Base-by-base conservation (phyloP, 495 filamentous ascomycete species). In the Haplographium delicatum region DNA sequence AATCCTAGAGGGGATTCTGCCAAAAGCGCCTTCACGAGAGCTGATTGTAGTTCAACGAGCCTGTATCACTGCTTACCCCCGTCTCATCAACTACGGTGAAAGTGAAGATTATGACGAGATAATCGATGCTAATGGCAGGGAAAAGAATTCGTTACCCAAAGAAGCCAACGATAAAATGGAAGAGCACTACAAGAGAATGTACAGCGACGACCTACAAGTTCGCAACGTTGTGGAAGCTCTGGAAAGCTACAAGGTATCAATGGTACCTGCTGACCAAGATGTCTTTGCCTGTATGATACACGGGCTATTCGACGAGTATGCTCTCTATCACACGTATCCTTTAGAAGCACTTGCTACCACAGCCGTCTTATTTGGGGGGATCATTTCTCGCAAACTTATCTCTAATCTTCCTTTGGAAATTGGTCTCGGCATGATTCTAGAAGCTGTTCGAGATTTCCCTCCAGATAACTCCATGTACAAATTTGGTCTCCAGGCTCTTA, bases 241-340 rank as follows among this genome's bases (percentile, higher is more conserved):
- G 56, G 80, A 86, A 53, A 72, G 75, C 34, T 91, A 93, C 69
- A 96, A 96, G 68, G 79, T 78, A 30, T 97, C 94, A 0, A 76
- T 79, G 20, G 85, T 93, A 45, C 80, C 88, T 2, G 70, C 79
- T 11, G 89, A 95, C 45, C 90, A 95, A 63, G 93, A 99, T 60
- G 73, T 95, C 3, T 99, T 97, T 63, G 88, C 91, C 10, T 96
- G 91, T 67, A 97, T 99, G 93, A 90, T 99, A 25, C 91, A 96
- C 58, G 93, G 93, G 0, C 74, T 99, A 7, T 96, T 97, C 57
- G 93, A 99, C 57, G 93, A 99, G 67, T 99, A 96, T 63, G 82
- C 85, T 38, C 95, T 94, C 64, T 99, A 95, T 62, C 77, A 83
- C 34, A 88, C 91, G 57, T 99, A 99, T 63, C 94, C 94, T 3